Percentiles rank a stretch among this genome's conserved stretches.
Conservation (phyloP, 768 basidiomycete genomes). For the Pilatotrama ljubarskyi region DNA sequence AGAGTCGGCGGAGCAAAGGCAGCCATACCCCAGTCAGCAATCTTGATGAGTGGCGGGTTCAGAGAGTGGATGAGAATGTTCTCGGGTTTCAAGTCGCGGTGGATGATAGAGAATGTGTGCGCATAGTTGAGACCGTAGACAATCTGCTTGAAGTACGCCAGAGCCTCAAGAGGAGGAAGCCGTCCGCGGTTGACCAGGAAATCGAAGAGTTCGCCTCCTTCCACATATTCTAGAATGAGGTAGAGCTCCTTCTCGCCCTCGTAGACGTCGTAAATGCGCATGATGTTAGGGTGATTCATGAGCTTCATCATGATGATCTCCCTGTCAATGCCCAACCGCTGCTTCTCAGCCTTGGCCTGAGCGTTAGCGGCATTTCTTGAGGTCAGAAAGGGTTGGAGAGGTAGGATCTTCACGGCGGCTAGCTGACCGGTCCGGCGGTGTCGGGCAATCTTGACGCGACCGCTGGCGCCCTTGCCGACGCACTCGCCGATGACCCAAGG, state of each 20-base stretch:
- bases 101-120: slow-evolving; percentile 96
- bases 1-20: slow-evolving; percentile 86
- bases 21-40: slow-evolving; percentile 99
- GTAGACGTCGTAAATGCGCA: slow-evolving; percentile 94
- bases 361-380: slow-evolving; percentile 69
- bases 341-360: slow-evolving; percentile 75
- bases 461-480: slow-evolving; percentile 91
- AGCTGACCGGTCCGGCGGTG: slow-evolving; percentile 85
- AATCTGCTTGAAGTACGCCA: slow-evolving; percentile 94
- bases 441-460: slow-evolving; percentile 91
- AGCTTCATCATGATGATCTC: slow-evolving; percentile 99
- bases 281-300: slow-evolving; percentile 96
- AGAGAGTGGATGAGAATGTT: slow-evolving; percentile 90
- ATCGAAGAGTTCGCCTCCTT: slow-evolving; percentile 96
- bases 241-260: slow-evolving; percentile 90
- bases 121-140: slow-evolving; percentile 95
- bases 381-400: slow-evolving; percentile 73
- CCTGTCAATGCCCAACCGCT: slow-evolving; percentile 83
- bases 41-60: slow-evolving; percentile 83
- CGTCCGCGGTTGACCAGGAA: slow-evolving; percentile 89
- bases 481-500: slow-evolving; percentile 94
- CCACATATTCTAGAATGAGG: slow-evolving; percentile 91
- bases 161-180: slow-evolving; percentile 77
- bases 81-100: slow-evolving; percentile 97
- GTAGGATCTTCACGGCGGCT: slow-evolving; percentile 95